Conservation (phyloP, 345 rosid genomes). For the Citrus maxima region DNA sequence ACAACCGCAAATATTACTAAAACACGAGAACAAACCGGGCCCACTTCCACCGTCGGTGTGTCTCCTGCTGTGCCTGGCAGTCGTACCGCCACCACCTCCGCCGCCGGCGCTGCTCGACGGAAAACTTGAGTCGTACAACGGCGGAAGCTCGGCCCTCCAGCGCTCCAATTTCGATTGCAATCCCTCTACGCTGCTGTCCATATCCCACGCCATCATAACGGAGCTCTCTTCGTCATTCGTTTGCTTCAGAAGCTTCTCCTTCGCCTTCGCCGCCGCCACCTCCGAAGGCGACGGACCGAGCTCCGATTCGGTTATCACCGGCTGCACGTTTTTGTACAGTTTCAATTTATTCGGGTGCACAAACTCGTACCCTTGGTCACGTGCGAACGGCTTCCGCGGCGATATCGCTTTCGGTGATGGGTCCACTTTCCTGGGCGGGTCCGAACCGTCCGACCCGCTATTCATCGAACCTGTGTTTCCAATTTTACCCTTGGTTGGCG, state of each 20-base stretch:
- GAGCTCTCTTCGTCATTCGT: conserved; percentile 53
- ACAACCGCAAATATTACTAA: conserved; percentile 61
- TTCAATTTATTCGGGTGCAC: conserved; percentile 7
- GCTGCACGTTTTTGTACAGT: conserved; percentile 13
- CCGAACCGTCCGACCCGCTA: not conserved
- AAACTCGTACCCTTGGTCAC: not conserved
- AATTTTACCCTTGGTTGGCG: not conserved
- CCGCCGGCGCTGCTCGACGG: conserved; percentile 7
- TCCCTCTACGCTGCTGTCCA: conserved; percentile 71
- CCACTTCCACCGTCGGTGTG: conserved; percentile 31
- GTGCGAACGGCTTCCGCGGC: not conserved
- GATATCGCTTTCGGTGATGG: not conserved
- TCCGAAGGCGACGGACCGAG: conserved; percentile 89
- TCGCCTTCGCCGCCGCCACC: conserved; percentile 62
- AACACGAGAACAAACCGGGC: conserved; percentile 39
- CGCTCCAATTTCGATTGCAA: conserved; percentile 73
- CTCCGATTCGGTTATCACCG: conserved; percentile 56
- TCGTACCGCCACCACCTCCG: conserved; percentile 18
- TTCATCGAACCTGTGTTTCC: conserved; percentile 1
- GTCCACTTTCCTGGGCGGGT: not conserved
- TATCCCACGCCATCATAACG: conserved; percentile 45
- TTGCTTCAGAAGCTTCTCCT: conserved; percentile 20
- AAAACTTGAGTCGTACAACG: conserved; percentile 47
- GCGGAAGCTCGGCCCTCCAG: conserved; percentile 78
- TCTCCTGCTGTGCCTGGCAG: conserved; percentile 31